Percentiles rank a stretch among this genome's conserved stretches.
Evolutionary conservation across 176 grass and related monocot genomes (phyloP).

Genomic region (Metroxylon sagu): DNA sequence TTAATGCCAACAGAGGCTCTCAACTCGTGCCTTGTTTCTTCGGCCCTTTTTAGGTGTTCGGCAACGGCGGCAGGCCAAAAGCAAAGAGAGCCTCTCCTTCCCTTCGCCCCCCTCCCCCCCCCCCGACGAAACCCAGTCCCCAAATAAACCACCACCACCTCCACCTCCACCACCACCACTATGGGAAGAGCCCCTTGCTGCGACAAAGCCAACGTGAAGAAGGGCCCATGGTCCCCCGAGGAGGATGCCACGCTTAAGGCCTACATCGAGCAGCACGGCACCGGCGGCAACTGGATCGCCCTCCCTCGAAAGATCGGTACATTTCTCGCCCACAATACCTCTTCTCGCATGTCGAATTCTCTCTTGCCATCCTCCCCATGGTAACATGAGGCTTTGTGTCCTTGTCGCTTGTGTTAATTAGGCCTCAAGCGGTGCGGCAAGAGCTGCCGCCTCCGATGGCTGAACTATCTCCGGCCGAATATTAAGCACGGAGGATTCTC

Average conservation of each 20-base stretch:
- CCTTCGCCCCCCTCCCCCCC: no score
- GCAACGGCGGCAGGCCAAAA: no score
- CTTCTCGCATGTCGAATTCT: no score
- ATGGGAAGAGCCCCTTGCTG: slow-evolving; percentile 7
- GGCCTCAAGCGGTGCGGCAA: slow-evolving; percentile 80
- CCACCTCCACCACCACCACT: no score
- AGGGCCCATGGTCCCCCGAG: not conserved
- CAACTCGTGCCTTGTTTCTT: no score
- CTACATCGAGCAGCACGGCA: not conserved
- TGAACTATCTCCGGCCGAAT: slow-evolving; percentile 94
- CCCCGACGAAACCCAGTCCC: no score
- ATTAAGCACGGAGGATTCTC: slow-evolving; percentile 92
- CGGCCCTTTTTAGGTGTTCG: no score
- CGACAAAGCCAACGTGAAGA: slow-evolving; percentile 10
- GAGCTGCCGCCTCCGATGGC: slow-evolving; percentile 92
- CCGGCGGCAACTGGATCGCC: slow-evolving; percentile 6
- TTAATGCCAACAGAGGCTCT: not conserved
- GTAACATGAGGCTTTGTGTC: not conserved
- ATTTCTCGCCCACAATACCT: not conserved
- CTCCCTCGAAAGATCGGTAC: slow-evolving; percentile 6
- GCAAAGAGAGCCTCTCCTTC: no score
- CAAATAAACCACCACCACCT: no score
- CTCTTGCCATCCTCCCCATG: not conserved
- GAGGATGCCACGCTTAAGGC: not conserved
- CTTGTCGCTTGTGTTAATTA: not conserved